Conservation (phyloP, 75 land plant genomes). For the Sequoia sempervirens region DNA sequence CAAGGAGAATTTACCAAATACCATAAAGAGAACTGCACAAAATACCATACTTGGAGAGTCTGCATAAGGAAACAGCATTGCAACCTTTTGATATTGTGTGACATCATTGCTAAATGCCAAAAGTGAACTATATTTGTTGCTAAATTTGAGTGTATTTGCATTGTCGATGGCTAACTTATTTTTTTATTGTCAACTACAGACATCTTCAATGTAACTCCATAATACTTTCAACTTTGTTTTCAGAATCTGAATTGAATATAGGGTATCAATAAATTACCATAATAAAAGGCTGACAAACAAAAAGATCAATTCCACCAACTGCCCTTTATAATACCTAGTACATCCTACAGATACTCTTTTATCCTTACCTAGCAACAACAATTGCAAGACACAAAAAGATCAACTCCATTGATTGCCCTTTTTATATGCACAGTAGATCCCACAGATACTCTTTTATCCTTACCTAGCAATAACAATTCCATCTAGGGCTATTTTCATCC, state of each 20-base stretch:
- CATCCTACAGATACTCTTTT: background rate
- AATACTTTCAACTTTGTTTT: background rate
- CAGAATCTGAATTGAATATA: background rate
- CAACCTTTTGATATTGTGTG: background rate
- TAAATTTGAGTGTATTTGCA: background rate
- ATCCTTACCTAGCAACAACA: conserved; percentile 34
- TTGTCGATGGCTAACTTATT: background rate
- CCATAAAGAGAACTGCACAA: no score
- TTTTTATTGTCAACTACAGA: background rate
- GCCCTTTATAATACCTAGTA: background rate
- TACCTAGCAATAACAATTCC: conserved; percentile 8
- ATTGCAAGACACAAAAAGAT: conserved; percentile 6
- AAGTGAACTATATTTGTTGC: background rate
- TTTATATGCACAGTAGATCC: background rate
- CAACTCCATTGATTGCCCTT: background rate
- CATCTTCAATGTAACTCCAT: background rate
- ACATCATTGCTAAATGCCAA: background rate
- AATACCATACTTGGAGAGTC: background rate
- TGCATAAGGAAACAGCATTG: background rate
- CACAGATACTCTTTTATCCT: background rate
- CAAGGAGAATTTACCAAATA: no score
- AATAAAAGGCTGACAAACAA: background rate
- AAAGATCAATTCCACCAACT: background rate
- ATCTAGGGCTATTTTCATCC: no score
- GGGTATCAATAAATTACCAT: background rate